Evolutionary conservation across 1,284 basidiomycete genomes (phyloP), one percentile per base, ranked within the genome.

Genomic region (Rhodotorula sp.): DNA sequence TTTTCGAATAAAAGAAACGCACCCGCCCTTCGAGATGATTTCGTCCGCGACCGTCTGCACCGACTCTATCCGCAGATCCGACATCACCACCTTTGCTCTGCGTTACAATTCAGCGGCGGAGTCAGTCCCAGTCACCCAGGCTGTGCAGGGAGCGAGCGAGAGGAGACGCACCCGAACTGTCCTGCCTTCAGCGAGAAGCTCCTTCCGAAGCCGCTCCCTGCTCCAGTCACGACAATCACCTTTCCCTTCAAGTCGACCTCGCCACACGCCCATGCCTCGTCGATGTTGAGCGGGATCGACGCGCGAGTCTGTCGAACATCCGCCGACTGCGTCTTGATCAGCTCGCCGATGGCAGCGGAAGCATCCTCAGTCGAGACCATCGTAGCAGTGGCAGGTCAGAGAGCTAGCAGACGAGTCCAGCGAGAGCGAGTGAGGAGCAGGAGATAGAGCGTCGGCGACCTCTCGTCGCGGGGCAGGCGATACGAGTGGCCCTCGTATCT

Each of bases 31-130:
- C 51, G 76, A 75, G 53, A 78, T 77, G 63, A 86, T 84, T 54
- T 84, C 81, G 11, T 77, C 66, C 0, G 82, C 83, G 9, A 83
- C 81, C 47, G 80, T 78, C 66, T 82, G 75, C 6, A 82, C 84
- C 6, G 80, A 81, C 16, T 75, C 76, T 20, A 79, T 66, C 68
- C 86, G 82, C 57, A 83, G 68, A 73, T 87, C 86, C 34, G 84
- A 85, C 70, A 87, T 83, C 47, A 87, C 84, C 4, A 87, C 77
- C 69, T 84, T 86, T 8, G 86, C 85, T 1, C 86, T 86, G 67
- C 16, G 40, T 64, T 64, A 22, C 28, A 31, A 7, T 10, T 15
- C 22, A 2, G 11, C 37, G 6, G 24, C 40, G 20, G 9, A 24
- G 11, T 22, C n/a, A 40, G 24, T 24, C 6, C 24, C 18, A 30